Percentiles rank a stretch among this genome's conserved stretches.
phyloP scores from a whole-genome alignment of 495 filamentous ascomycete species.

The Patellaria atrata region DNA sequence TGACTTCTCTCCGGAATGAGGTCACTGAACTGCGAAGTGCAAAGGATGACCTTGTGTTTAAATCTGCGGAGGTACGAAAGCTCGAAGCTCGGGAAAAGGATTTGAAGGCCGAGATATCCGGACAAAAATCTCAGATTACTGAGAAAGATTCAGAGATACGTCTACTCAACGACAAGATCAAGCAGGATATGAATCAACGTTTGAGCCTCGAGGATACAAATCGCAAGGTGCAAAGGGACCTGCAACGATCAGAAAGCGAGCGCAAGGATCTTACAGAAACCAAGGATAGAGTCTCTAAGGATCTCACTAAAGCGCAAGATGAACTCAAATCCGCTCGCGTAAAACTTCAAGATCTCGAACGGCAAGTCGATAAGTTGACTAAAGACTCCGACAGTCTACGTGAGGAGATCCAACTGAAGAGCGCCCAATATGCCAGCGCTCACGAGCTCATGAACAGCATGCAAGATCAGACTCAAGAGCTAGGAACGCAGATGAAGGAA shows the following conservation, averaged over 20 bases:
- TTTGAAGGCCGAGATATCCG: constrained; percentile 53
- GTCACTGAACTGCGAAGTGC: constrained; percentile 52
- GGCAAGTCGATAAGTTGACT: constrained; percentile 47
- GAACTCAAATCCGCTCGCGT: constrained; percentile 49
- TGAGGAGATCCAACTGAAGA: constrained; percentile 74
- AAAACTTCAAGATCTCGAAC: constrained; percentile 55
- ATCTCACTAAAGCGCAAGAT: constrained; percentile 55
- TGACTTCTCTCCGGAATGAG: constrained; percentile 60
- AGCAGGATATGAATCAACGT: constrained; percentile 56
- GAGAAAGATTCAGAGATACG: constrained; percentile 68
- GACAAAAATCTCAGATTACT: constrained; percentile 49
- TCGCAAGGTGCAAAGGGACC: constrained; percentile 53
- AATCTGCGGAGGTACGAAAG: constrained; percentile 50
- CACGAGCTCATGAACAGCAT: constrained; percentile 78
- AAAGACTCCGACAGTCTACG: constrained; percentile 50
- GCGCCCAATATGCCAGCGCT: constrained; percentile 68
- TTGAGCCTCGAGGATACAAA: constrained; percentile 63
- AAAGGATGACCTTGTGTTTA: constrained; percentile 57
- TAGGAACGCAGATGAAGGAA: constrained; percentile 89
- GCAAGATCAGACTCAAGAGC: constrained; percentile 79
- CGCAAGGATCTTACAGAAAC: constrained; percentile 61
- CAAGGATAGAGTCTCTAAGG: constrained; percentile 49
- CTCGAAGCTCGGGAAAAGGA: constrained; percentile 73
- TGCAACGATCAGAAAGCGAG: constrained; percentile 59
- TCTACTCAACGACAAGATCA: constrained; percentile 56